Percentiles rank a stretch among this genome's conserved stretches.
These are phyloP conservation scores for Eudorina sp. DNA, from an alignment of 139 green algal genomes.

Conservation along the genomic window DNA sequence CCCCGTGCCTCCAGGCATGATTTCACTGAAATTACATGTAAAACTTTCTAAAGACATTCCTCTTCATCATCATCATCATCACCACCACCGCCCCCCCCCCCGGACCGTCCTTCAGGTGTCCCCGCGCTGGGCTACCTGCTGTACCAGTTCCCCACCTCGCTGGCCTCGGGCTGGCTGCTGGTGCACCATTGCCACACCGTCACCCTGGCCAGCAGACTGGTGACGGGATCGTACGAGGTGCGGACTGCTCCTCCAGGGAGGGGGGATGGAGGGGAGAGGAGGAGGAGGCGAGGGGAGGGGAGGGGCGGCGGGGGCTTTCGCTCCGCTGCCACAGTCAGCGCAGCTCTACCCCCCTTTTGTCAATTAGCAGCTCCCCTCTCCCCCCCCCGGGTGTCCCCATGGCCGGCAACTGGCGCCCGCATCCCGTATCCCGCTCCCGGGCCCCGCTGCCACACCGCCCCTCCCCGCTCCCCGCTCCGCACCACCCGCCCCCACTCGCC, in stretches of 20 bases:
- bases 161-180: conserved; percentile 43
- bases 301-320: not conserved
- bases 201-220: not conserved
- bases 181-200: conserved; percentile 27
- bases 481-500: too few relatives aligned
- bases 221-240: conserved; percentile 9
- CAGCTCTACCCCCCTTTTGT: not conserved
- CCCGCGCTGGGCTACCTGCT: conserved; percentile 40
- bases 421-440: too few relatives aligned
- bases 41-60: too few relatives aligned
- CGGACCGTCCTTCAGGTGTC: not conserved
- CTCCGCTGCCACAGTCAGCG: not conserved
- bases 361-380: not conserved
- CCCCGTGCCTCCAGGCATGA: too few relatives aligned
- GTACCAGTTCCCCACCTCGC: conserved; percentile 15
- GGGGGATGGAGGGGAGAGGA: not conserved
- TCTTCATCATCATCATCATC: not conserved
- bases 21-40: too few relatives aligned
- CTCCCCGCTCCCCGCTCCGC: too few relatives aligned
- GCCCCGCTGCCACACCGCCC: too few relatives aligned
- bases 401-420: too few relatives aligned
- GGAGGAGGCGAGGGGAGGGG: not conserved
- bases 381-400: too few relatives aligned
- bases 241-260: too few relatives aligned
- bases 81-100: not conserved